phyloP scores from a whole-genome alignment of 495 filamentous ascomycete species.

The Xylaria curta region DNA sequence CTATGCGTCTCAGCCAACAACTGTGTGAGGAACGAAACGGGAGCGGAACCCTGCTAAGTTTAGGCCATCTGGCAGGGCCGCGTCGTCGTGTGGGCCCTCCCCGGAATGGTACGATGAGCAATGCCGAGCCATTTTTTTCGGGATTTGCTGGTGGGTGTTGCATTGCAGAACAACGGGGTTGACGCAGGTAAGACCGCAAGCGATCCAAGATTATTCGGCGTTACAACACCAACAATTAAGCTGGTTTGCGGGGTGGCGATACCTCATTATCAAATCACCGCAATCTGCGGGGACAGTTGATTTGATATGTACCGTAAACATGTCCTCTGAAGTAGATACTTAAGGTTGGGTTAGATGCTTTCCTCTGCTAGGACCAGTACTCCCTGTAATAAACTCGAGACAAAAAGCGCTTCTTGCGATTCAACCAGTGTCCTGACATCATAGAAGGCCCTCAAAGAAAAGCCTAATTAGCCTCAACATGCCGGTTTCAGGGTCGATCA shows the following conservation, averaged over 20 bases:
- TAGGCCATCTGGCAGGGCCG: constrained; percentile 7
- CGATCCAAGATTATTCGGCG: constrained; percentile 20
- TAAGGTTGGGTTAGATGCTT: constrained; percentile 7
- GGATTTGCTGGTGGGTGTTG: constrained; percentile 29
- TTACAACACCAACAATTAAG: constrained; percentile 11
- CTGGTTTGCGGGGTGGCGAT: constrained; percentile 3
- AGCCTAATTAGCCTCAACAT: constrained; percentile 28
- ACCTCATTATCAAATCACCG: constrained; percentile 14
- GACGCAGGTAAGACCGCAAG: constrained; percentile 24
- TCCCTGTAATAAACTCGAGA: not conserved
- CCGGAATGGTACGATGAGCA: constrained; percentile 21
- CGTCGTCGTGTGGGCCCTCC: constrained; percentile 18
- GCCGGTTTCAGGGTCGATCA: constrained; percentile 41
- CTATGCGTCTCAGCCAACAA: constrained; percentile 3
- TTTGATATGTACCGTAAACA: constrained; percentile 13
- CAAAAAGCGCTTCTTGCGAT: not conserved
- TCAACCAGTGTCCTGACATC: not conserved
- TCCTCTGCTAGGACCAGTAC: not conserved
- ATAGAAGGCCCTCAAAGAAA: not conserved
- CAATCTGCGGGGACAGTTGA: constrained; percentile 5
- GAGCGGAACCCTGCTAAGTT: constrained; percentile 18
- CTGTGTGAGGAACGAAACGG: constrained; percentile 4
- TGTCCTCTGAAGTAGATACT: constrained; percentile 5
- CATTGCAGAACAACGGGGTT: constrained; percentile 28
- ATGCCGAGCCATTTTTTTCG: constrained; percentile 26